Percentiles rank a stretch among this genome's conserved stretches.
phyloP scores from a whole-genome alignment of 768 basidiomycete species.

The Podaxis sp. region DNA sequence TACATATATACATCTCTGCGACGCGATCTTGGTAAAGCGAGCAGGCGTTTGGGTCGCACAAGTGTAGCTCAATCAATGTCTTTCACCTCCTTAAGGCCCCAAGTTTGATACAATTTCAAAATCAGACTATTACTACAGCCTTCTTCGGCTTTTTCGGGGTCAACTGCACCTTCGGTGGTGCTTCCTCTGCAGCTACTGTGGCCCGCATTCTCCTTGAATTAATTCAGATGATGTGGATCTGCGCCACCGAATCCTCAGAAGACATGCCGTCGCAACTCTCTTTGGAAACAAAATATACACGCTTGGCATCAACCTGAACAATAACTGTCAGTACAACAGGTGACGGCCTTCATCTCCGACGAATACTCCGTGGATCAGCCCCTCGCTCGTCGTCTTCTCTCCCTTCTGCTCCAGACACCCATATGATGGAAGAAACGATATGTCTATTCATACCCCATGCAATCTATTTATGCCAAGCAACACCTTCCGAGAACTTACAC shows the following conservation, averaged over 20 bases:
- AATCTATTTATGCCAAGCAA: not conserved
- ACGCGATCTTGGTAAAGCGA: slow-evolving; percentile 18
- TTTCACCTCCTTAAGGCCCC: not conserved
- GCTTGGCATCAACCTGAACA: not conserved
- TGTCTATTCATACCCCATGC: not conserved
- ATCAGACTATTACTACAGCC: not conserved
- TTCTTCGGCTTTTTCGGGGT: not conserved
- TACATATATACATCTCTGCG: slow-evolving; percentile 27
- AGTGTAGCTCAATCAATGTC: not conserved
- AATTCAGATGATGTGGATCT: not conserved
- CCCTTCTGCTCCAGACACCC: not conserved
- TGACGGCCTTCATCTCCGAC: not conserved
- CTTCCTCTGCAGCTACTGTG: not conserved
- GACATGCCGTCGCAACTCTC: not conserved
- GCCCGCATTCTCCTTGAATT: not conserved
- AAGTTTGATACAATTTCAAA: not conserved
- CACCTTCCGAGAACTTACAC: not conserved
- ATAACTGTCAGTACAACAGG: not conserved
- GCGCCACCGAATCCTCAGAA: not conserved
- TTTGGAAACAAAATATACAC: slow-evolving; percentile 13
- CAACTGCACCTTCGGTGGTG: not conserved
- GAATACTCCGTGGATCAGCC: slow-evolving; percentile 9
- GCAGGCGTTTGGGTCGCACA: not conserved
- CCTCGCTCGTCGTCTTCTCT: not conserved
- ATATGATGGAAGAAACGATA: not conserved